phyloP scores from a whole-genome alignment of 805 yeast genomes.

The Pichia sporocuriosa region DNA sequence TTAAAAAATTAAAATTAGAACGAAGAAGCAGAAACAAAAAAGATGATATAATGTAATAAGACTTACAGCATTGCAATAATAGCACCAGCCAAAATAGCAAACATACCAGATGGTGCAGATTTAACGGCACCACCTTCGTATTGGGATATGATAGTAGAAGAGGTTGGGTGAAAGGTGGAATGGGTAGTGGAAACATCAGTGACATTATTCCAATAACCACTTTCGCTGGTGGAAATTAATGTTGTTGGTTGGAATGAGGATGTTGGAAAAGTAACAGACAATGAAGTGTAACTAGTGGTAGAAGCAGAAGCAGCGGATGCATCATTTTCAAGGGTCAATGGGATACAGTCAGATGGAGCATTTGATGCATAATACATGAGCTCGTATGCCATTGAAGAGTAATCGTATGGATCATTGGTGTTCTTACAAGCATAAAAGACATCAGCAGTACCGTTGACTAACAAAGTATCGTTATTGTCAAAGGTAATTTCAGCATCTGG shows the following conservation, averaged over 20 bases:
- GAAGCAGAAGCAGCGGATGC: neutral
- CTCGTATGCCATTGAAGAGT: slow-evolving; percentile 26
- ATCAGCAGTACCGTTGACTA: slow-evolving; percentile 26
- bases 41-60: neutral
- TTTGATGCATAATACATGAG: slow-evolving; percentile 24
- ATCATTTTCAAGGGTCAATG: slow-evolving; percentile 5
- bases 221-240: no score
- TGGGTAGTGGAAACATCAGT: neutral
- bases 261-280: neutral
- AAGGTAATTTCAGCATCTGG: slow-evolving; percentile 15
- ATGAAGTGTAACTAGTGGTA: neutral
- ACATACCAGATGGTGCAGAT: slow-evolving; percentile 5
- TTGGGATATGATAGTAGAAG: no score
- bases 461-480: slow-evolving; percentile 21
- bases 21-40: neutral
- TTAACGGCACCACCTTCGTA: slow-evolving; percentile 1
- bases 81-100: slow-evolving; percentile 8
- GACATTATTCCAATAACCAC: no score
- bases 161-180: neutral
- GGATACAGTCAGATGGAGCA: slow-evolving; percentile 20
- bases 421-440: slow-evolving; percentile 39
- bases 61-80: slow-evolving; percentile 7
- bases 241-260: no score
- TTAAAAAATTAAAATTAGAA: neutral
- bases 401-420: slow-evolving; percentile 38